phyloP scores from a whole-genome alignment of 257 asterid genomes.

The Solanum virginianum region DNA sequence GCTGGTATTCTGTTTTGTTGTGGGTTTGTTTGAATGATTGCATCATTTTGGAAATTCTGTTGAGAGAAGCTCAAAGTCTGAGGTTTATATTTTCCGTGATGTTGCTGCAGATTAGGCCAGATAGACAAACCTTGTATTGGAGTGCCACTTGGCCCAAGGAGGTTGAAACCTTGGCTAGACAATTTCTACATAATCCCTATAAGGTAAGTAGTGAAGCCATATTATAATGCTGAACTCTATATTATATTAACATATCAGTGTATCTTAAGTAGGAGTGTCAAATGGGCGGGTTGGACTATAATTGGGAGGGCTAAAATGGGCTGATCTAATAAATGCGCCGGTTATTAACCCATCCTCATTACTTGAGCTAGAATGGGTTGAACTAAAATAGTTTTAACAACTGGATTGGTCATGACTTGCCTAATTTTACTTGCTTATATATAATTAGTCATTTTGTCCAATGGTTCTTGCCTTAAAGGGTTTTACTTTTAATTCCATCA shows the following conservation, averaged over 20 bases:
- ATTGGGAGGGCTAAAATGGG: not conserved
- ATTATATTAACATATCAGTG: not conserved
- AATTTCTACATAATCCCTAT: constrained; percentile 70
- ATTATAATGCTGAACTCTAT: not conserved
- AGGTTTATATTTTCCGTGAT: not conserved
- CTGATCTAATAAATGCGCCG: not conserved
- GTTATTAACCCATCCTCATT: not conserved
- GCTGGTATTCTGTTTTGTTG: not conserved
- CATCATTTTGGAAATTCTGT: not conserved
- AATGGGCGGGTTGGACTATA: not conserved
- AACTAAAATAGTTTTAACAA: not conserved
- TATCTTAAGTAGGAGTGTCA: not conserved
- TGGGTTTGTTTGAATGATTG: not conserved
- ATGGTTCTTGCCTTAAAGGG: not conserved
- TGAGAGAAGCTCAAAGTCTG: not conserved
- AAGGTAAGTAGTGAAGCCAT: constrained; percentile 31
- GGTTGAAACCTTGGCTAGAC: constrained; percentile 77
- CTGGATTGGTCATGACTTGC: not conserved
- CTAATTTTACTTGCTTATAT: not conserved
- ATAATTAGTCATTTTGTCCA: not conserved
- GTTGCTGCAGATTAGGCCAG: constrained; percentile 69
- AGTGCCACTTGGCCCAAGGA: constrained; percentile 98
- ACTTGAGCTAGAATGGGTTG: not conserved
- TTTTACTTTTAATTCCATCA: not conserved
- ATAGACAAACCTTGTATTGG: constrained; percentile 95